Evolutionary conservation across 73 alveolate genomes (phyloP).

Genomic region (Diophrys appendiculata): DNA sequence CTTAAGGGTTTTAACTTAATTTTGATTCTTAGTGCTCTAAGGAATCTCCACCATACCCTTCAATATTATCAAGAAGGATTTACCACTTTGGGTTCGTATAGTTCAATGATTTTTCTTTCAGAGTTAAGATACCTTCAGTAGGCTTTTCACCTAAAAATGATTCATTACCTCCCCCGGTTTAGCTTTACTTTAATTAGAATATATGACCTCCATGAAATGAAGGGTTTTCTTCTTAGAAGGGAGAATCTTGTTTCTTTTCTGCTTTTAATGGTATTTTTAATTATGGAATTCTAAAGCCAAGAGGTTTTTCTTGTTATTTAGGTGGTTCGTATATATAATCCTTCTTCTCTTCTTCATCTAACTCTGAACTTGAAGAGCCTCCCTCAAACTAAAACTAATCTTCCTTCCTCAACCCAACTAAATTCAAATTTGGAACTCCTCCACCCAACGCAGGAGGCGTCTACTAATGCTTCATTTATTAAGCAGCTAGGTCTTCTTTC

Average conservation of each 20-base stretch:
- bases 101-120: conserved; percentile 25
- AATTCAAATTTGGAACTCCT: too few species aligned
- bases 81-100: conserved; percentile 41
- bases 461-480: too few species aligned
- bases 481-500: neutral
- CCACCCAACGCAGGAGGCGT: too few species aligned
- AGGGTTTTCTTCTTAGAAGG: neutral
- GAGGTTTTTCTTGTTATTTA: neutral
- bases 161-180: neutral
- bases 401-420: neutral
- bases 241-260: neutral
- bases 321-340: neutral
- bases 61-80: conserved; percentile 34
- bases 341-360: neutral
- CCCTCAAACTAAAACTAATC: neutral
- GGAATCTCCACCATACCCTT: neutral
- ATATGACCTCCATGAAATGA: conserved; percentile 1
- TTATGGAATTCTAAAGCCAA: conserved; percentile 24
- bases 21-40: neutral
- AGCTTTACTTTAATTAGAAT: neutral
- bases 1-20: neutral
- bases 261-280: conserved; percentile 35
- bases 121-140: conserved; percentile 33
- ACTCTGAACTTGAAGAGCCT: neutral
- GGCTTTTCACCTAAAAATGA: conserved; percentile 3